A percentile compares a stretch with the other conserved stretches of the same genome.
phyloP scores from a whole-genome alignment of 2,329 filamentous ascomycete species.

The Hypoxylon sp. region DNA sequence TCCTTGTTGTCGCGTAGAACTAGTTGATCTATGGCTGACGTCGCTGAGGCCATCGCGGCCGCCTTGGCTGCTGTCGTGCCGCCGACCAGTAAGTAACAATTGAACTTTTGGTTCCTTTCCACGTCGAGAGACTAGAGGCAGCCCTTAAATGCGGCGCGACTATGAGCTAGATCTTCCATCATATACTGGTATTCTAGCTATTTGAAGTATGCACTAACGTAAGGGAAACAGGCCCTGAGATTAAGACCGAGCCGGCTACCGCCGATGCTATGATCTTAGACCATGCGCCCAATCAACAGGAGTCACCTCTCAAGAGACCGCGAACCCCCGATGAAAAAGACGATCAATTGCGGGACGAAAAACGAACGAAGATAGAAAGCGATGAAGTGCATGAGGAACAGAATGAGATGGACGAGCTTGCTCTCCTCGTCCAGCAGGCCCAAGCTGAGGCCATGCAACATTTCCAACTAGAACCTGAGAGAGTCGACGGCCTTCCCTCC shows the following conservation, averaged over 20 bases:
- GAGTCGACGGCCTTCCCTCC: slow-evolving; percentile 32
- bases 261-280: slow-evolving; percentile 49
- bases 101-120: slow-evolving; percentile 6
- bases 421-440: slow-evolving; percentile 53
- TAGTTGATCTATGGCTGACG: slow-evolving; percentile 51
- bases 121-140: neutral
- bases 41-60: slow-evolving; percentile 53
- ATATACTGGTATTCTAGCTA: neutral
- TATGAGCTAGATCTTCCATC: neutral
- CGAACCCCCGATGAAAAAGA: slow-evolving; percentile 46
- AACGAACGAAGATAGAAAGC: slow-evolving; percentile 51
- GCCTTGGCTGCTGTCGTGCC: slow-evolving; percentile 49
- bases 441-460: slow-evolving; percentile 52
- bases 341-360: slow-evolving; percentile 49
- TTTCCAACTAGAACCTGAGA: slow-evolving; percentile 45
- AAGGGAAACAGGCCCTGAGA: slow-evolving; percentile 49
- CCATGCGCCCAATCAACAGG: slow-evolving; percentile 38
- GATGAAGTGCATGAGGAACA: slow-evolving; percentile 41
- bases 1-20: slow-evolving; percentile 30
- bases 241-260: slow-evolving; percentile 50
- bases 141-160: neutral
- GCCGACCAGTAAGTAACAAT: slow-evolving; percentile 36
- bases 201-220: slow-evolving; percentile 22
- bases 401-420: slow-evolving; percentile 48
- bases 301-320: slow-evolving; percentile 51